A percentile compares a stretch with the other conserved stretches of the same genome.
Conservation (phyloP, 441 rosid species). For the Arabidopsis lyrata region DNA sequence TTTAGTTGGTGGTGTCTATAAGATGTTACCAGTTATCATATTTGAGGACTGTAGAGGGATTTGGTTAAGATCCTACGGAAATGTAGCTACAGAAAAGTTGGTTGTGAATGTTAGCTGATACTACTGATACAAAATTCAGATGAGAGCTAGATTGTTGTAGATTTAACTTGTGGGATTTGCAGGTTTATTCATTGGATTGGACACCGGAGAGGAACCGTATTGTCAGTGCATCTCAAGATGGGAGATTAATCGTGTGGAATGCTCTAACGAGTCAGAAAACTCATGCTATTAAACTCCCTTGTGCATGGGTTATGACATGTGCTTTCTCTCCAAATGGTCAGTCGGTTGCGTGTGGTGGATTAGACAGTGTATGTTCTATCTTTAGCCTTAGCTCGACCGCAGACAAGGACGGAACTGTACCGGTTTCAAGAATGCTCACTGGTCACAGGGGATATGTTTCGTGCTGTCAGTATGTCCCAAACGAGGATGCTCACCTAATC, state of each 20-base stretch:
- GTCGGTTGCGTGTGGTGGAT: slow-evolving; percentile 97
- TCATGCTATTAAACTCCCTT: slow-evolving; percentile 93
- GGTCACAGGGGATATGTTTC: slow-evolving; percentile 96
- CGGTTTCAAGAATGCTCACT: slow-evolving; percentile 79
- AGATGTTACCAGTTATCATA: background rate
- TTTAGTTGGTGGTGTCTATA: background rate
- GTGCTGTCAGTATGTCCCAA: slow-evolving; percentile 91
- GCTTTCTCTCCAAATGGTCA: slow-evolving; percentile 96
- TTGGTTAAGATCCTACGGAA: slow-evolving; percentile 10
- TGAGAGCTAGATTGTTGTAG: slow-evolving; percentile 13
- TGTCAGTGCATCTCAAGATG: slow-evolving; percentile 98
- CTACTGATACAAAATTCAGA: background rate
- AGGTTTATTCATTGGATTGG: slow-evolving; percentile 98
- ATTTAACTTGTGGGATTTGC: slow-evolving; percentile 24
- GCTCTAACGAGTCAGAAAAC: slow-evolving; percentile 96
- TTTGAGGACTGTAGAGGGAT: background rate
- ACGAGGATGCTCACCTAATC: slow-evolving; percentile 83
- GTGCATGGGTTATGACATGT: slow-evolving; percentile 99
- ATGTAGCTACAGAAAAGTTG: background rate
- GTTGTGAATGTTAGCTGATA: slow-evolving; percentile 1
- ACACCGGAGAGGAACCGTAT: slow-evolving; percentile 84
- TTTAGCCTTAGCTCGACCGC: slow-evolving; percentile 85
- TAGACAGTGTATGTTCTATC: slow-evolving; percentile 90
- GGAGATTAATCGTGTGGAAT: slow-evolving; percentile 94
- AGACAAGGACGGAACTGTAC: slow-evolving; percentile 84